Conservation (phyloP, 257 asterid species). For the Lavandula angustifolia region DNA sequence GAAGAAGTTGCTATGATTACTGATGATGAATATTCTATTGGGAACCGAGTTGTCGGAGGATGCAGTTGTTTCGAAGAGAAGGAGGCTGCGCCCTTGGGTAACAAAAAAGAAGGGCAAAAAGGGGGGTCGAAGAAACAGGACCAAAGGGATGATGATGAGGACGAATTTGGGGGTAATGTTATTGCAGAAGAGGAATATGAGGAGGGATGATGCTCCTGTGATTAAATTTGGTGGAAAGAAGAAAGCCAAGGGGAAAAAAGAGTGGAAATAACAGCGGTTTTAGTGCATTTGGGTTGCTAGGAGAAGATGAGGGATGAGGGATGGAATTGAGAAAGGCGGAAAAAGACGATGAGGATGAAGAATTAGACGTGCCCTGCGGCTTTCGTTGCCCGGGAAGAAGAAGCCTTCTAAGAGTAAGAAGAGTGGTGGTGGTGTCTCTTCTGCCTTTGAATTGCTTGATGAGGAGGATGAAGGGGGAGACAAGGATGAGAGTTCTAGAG, state of each 20-base stretch:
- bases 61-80: conserved; percentile 49
- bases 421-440: conserved; percentile 36
- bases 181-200: conserved; percentile 44
- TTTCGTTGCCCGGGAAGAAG: conserved; percentile 67
- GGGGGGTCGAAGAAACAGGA: conserved; percentile 47
- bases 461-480: conserved; percentile 45
- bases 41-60: conserved; percentile 72
- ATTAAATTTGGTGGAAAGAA: conserved; percentile 58
- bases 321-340: conserved; percentile 46
- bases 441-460: conserved; percentile 55
- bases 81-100: conserved; percentile 40
- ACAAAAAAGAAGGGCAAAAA: conserved; percentile 65
- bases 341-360: conserved; percentile 48
- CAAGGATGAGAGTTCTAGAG: conserved; percentile 47
- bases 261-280: conserved; percentile 39
- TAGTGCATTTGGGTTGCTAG: conserved; percentile 57
- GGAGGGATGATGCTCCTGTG: conserved; percentile 45
- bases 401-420: conserved; percentile 68
- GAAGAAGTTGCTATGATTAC: conserved; percentile 64
- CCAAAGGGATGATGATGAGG: conserved; percentile 43
- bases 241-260: conserved; percentile 67
- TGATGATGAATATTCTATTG: conserved; percentile 75
- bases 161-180: conserved; percentile 37
- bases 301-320: conserved; percentile 51
- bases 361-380: conserved; percentile 43